Evolutionary conservation across 1,139 yeast genomes (phyloP).

Genomic region (Zygotorulaspora mrakii): DNA sequence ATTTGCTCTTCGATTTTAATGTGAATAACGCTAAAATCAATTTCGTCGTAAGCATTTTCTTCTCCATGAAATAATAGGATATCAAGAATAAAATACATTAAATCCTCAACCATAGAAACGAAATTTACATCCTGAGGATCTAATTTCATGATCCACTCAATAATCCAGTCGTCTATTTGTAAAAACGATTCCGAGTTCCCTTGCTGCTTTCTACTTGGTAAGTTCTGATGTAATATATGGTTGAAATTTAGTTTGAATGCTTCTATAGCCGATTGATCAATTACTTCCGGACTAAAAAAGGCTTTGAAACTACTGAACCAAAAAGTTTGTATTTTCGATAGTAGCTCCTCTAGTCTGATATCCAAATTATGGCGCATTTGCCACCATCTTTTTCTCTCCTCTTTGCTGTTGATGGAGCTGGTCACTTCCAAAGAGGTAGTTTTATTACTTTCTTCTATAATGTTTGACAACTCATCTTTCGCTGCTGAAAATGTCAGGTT

Average conservation of each 20-base stretch:
- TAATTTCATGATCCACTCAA: conserved; percentile 51
- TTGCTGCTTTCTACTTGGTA: conserved; percentile 40
- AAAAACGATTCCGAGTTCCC: conserved; percentile 32
- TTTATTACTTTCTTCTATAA: conserved; percentile 57
- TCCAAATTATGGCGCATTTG: conserved; percentile 61
- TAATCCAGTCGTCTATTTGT: conserved; percentile 48
- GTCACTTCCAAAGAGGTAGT: conserved; percentile 57
- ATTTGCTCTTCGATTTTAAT: conserved; percentile 50
- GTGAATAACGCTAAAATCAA: conserved; percentile 53
- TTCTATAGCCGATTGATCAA: conserved; percentile 35
- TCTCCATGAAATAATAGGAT: conserved; percentile 61
- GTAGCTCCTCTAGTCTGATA: conserved; percentile 47
- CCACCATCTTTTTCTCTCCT: conserved; percentile 79
- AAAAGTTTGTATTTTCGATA: conserved; percentile 54
- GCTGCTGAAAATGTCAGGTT: conserved; percentile 49
- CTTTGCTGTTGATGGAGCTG: conserved; percentile 45
- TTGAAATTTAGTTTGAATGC: conserved; percentile 43
- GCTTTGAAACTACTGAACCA: conserved; percentile 87
- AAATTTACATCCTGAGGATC: conserved; percentile 37
- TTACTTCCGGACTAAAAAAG: conserved; percentile 44
- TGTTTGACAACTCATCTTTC: conserved; percentile 42
- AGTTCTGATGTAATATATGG: conserved; percentile 35
- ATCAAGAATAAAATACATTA: conserved; percentile 60
- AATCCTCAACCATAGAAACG: conserved; percentile 53
- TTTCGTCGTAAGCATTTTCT: conserved; percentile 57